Percentiles rank a stretch among this genome's conserved stretches.
Conservation (phyloP, 2,329 filamentous ascomycete genomes). For the Chalara sp. region DNA sequence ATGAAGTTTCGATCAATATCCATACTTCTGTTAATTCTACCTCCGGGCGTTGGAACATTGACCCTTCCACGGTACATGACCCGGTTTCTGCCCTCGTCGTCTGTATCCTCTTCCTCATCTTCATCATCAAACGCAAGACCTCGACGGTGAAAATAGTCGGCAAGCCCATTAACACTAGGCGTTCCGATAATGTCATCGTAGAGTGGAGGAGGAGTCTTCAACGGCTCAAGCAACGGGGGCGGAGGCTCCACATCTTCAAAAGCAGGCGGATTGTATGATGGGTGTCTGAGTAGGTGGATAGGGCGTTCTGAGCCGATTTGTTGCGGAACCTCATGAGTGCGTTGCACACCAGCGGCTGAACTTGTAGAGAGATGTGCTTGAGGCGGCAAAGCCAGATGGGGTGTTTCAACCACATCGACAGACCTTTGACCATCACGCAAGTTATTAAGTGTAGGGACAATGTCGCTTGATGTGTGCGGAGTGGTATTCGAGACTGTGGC, state of each 20-base stretch:
- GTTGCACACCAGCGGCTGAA: conserved; percentile 17
- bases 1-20: conserved; percentile 28
- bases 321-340: conserved; percentile 3
- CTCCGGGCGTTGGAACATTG: conserved; percentile 28
- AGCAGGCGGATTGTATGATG: conserved; percentile 64
- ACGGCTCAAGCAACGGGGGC: conserved; percentile 48
- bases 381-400: conserved; percentile 34
- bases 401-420: not conserved
- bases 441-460: conserved; percentile 38
- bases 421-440: conserved; percentile 24
- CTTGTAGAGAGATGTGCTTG: conserved; percentile 38
- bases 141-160: conserved; percentile 57
- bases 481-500: conserved; percentile 33
- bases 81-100: conserved; percentile 22
- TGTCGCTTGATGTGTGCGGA: conserved; percentile 33
- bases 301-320: conserved; percentile 25
- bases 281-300: conserved; percentile 61
- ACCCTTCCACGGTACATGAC: conserved; percentile 23
- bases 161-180: conserved; percentile 46
- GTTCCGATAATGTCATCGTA: conserved; percentile 58
- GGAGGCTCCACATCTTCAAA: conserved; percentile 65
- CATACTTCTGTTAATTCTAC: conserved; percentile 26
- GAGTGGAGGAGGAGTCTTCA: conserved; percentile 56
- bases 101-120: conserved; percentile 21
- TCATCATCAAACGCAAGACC: conserved; percentile 22